These are phyloP conservation scores for Piromyces finnis DNA, from an alignment of 192 early-diverging fungal genomes.

Conservation along the genomic window DNA sequence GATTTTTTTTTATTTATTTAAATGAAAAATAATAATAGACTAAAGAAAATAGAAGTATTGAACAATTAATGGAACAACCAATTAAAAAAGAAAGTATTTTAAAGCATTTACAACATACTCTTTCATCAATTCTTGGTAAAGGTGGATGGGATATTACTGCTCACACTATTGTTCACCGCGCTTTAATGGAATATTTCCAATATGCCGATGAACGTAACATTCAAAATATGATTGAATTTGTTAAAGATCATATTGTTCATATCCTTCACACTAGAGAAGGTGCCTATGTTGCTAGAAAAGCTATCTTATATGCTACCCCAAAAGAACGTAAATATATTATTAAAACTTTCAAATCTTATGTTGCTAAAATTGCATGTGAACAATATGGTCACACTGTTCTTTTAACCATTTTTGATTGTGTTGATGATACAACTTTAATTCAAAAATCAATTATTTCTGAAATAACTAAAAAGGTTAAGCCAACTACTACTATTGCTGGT, in stretches of 20 bases:
- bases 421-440: slow-evolving; percentile 84
- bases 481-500: slow-evolving; percentile 12
- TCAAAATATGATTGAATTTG: slow-evolving; percentile 39
- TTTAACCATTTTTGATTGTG: slow-evolving; percentile 60
- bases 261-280: slow-evolving; percentile 89
- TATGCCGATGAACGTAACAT: slow-evolving; percentile 40
- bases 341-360: slow-evolving; percentile 63
- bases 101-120: slow-evolving; percentile 43
- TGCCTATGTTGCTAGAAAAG: slow-evolving; percentile 65
- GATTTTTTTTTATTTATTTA: no score
- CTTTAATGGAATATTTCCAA: slow-evolving; percentile 66
- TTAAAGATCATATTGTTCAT: slow-evolving; percentile 68
- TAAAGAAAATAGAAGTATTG: slow-evolving; percentile 1
- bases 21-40: slow-evolving; percentile 6
- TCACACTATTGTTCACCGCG: slow-evolving; percentile 69
- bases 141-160: slow-evolving; percentile 38
- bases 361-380: slow-evolving; percentile 64
- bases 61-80: not conserved
- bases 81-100: slow-evolving; percentile 53
- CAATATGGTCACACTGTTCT: slow-evolving; percentile 81
- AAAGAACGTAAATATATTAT: slow-evolving; percentile 87
- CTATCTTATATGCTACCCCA: slow-evolving; percentile 52
- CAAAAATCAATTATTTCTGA: slow-evolving; percentile 54
- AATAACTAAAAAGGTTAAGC: slow-evolving; percentile 9
- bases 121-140: slow-evolving; percentile 66